Base-by-base conservation (phyloP, 202 grass and related monocot species). In the Cymbopogon flexuosus region DNA sequence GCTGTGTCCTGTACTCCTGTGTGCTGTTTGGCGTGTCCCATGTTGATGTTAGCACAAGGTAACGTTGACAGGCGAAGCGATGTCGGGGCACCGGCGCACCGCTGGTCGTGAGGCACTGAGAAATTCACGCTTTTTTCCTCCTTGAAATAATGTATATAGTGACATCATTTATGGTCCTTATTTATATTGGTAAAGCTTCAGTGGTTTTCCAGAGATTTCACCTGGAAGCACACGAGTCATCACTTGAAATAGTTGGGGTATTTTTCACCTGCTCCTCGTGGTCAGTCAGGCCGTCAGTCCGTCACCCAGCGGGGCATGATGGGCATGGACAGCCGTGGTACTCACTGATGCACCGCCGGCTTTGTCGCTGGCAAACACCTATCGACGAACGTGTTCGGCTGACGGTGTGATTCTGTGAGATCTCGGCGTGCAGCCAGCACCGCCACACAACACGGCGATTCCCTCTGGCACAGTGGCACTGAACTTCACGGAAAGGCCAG, bases 401-500 rank as follows among this genome's bases (percentile, higher is more conserved):
- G 52, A 57, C 58, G 21, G 47, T 18, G 15, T 51, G 47, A 10
- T 8, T 6, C 13, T 19, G 6, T 39, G 57, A 54, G 33, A 71
- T 71, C 41, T 63, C 23, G 12, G 5, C 43, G 12, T 10, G 18
- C 30, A 33, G 21, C 11, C 13, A 5, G 3, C 83, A 8, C 35
- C 61, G 2, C 42, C 6, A 58, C 52, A 23, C 23, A 36, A 41
- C 56, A 24, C 56, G 30, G 41, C 65, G 34, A 51, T 37, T 41
- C 42, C 7, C 29, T 36, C 24, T 29, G 11, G 35, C 47, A 24
- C 58, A 27, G 27, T 5, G 51, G 68, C 27, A 27, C 27, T 27
- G 27, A 27, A 27, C 68, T 79, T 79, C 57, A 36, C 68, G 19
- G 24, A 74, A 85, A 74, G 68, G 16, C 24, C 3, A 16, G 13